These are phyloP conservation scores for Xylariomycetidae sp. DNA, from an alignment of 2,329 filamentous ascomycete species.

Conservation along the genomic window DNA sequence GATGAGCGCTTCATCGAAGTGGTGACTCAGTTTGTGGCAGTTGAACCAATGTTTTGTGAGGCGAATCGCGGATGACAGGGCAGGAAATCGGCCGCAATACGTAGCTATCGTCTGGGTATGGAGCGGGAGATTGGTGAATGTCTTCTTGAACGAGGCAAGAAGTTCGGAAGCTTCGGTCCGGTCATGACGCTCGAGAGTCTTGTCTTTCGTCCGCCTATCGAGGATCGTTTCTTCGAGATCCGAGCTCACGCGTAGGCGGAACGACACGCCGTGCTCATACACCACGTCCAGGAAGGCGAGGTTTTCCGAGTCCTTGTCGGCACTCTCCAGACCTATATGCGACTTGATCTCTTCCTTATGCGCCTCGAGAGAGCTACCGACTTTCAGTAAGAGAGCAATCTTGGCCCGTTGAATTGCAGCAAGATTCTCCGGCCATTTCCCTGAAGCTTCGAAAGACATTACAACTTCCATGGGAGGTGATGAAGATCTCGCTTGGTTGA, in stretches of 20 bases:
- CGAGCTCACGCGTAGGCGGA: slow-evolving; percentile 82
- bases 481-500: slow-evolving; percentile 37
- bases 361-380: slow-evolving; percentile 64
- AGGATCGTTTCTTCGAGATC: slow-evolving; percentile 80
- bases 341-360: slow-evolving; percentile 55
- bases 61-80: slow-evolving; percentile 76
- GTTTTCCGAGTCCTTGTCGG: slow-evolving; percentile 62
- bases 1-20: slow-evolving; percentile 74
- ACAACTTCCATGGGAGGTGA: slow-evolving; percentile 65
- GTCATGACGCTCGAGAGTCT: slow-evolving; percentile 55
- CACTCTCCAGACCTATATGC: slow-evolving; percentile 76
- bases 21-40: slow-evolving; percentile 53
- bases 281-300: slow-evolving; percentile 76
- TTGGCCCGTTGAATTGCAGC: slow-evolving; percentile 90
- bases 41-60: slow-evolving; percentile 87
- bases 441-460: slow-evolving; percentile 88
- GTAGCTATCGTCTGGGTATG: slow-evolving; percentile 78
- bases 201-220: slow-evolving; percentile 72
- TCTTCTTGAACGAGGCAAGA: slow-evolving; percentile 64
- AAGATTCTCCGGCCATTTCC: slow-evolving; percentile 88
- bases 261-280: slow-evolving; percentile 64
- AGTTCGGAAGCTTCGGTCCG: slow-evolving; percentile 65
- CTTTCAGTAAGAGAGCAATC: slow-evolving; percentile 76
- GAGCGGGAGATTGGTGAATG: slow-evolving; percentile 65
- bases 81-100: slow-evolving; percentile 71